Evolutionary conservation across 306 rosid genomes (phyloP), one percentile per base, ranked within the genome.

Genomic region (Amphicarpaea edgeworthii): DNA sequence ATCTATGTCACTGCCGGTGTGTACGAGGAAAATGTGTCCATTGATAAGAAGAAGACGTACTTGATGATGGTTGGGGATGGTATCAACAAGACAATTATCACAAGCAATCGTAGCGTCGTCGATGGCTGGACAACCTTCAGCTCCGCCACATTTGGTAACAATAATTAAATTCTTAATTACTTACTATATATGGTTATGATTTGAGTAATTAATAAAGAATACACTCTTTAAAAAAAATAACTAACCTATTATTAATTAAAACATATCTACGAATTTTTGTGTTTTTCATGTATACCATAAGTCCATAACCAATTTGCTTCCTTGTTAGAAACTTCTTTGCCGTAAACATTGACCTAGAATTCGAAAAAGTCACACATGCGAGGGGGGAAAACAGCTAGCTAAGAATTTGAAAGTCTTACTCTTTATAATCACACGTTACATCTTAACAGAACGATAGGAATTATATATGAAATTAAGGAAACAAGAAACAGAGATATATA

Each of bases 111-210:
- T 2, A 94, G 95, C n/a, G 95, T 88, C 23, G 85, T 85, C 0
- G 98, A 94, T 73, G 92, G 92, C 1, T 87, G 88, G 90, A 94
- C 98, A 17, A 92, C 98, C 58, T 94, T 92, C 85, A 87, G 92
- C 80, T 92, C 97, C 19, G 92, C 98, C 21, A 92, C 98, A 14
- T 81, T 94, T 1, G 96, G 98, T 94, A 88, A 34, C 37, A 37
- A 50, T 11, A 7, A 10, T 10, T 58, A 58, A 8, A 17, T 32
- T 28, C 30, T 61, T 5, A 8, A 20, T 3, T 34, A 5, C 21
- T 21, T 4, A 8, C 12, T 3, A 19, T 2, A 14, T 21, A 7
- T 19, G n/a, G 6, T n/a, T 50, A 16, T 50, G 57, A 8, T 17
- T 5, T 54, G 7, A 21, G n/a, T 19, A 17, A 58, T 21, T 8